Percentiles rank a stretch among this genome's conserved stretches.
phyloP scores from a whole-genome alignment of 2,329 filamentous ascomycete genomes.

The Chrysosporium queenslandicum region DNA sequence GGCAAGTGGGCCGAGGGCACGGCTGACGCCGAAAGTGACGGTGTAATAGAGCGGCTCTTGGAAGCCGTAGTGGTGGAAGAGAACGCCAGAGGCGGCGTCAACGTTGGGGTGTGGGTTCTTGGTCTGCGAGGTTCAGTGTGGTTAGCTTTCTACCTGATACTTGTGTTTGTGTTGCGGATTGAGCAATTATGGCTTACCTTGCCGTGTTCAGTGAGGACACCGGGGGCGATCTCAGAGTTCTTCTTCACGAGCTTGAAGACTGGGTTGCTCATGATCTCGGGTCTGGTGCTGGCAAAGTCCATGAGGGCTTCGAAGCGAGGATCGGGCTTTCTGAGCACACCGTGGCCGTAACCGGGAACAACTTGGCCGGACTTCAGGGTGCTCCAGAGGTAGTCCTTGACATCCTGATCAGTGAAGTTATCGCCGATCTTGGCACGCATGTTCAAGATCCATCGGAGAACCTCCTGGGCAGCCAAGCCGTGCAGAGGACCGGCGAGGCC shows the following conservation, averaged over 20 bases:
- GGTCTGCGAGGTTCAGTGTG: constrained; percentile 43
- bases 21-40: constrained; percentile 56
- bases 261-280: constrained; percentile 75
- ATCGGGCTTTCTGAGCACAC: constrained; percentile 91
- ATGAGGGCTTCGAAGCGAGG: constrained; percentile 93
- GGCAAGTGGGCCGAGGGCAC: constrained; percentile 72
- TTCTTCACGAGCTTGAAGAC: constrained; percentile 90
- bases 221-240: constrained; percentile 84
- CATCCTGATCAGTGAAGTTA: constrained; percentile 67
- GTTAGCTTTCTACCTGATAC: background rate
- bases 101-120: constrained; percentile 98
- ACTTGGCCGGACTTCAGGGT: constrained; percentile 91
- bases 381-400: constrained; percentile 82
- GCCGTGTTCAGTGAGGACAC: constrained; percentile 85
- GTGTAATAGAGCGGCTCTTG: constrained; percentile 93
- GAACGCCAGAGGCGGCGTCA: constrained; percentile 80
- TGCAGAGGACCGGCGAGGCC: constrained; percentile 91
- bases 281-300: constrained; percentile 79
- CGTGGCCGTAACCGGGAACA: constrained; percentile 90
- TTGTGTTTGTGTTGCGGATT: constrained; percentile 1
- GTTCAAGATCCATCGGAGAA: constrained; percentile 89
- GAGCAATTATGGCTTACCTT: constrained; percentile 46
- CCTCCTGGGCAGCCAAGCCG: constrained; percentile 90
- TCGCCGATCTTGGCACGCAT: constrained; percentile 84
- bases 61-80: constrained; percentile 98